Percentiles rank a stretch among this genome's conserved stretches.
Conservation (phyloP, 2,329 filamentous ascomycete species). For the Leptodontidium sp. region DNA sequence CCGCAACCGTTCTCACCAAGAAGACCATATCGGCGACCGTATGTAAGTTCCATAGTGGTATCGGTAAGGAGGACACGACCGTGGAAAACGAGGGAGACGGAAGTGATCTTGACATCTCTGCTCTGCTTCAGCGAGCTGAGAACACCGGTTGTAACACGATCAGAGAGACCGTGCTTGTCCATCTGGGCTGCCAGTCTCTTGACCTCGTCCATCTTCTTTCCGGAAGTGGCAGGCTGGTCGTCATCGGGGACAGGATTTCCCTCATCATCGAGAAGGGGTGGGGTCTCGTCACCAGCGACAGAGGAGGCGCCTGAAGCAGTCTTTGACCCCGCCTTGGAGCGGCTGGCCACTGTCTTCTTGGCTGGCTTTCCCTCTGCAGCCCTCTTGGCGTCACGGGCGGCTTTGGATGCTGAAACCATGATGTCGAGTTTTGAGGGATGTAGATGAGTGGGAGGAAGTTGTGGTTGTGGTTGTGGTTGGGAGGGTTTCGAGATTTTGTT, state of each 20-base stretch:
- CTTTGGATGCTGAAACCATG: constrained; percentile 75
- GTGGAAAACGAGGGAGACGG: constrained; percentile 94
- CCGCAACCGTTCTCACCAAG: constrained; percentile 99
- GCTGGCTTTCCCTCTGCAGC: constrained; percentile 76
- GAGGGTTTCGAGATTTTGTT: constrained; percentile 17
- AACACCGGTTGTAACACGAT: constrained; percentile 98
- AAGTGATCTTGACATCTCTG: constrained; percentile 88
- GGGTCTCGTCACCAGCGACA: constrained; percentile 73
- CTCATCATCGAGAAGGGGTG: constrained; percentile 68
- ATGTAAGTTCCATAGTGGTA: constrained; percentile 84
- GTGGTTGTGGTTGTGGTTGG: not conserved
- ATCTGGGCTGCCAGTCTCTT: constrained; percentile 91
- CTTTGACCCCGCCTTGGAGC: constrained; percentile 73
- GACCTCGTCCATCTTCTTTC: constrained; percentile 79
- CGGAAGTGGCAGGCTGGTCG: constrained; percentile 73
- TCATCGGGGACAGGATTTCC: constrained; percentile 60
- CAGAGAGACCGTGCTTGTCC: constrained; percentile 95
- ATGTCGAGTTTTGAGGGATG: constrained; percentile 44
- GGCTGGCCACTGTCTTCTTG: constrained; percentile 77
- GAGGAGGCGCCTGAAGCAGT: constrained; percentile 68
- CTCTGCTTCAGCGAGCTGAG: constrained; percentile 83
- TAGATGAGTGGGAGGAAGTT: not conserved
- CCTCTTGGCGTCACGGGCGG: constrained; percentile 76
- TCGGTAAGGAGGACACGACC: constrained; percentile 95
- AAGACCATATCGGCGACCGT: constrained; percentile 88